Evolutionary conservation across 164 flowering plant genomes (phyloP).

Genomic region (Vitis labrusca): DNA sequence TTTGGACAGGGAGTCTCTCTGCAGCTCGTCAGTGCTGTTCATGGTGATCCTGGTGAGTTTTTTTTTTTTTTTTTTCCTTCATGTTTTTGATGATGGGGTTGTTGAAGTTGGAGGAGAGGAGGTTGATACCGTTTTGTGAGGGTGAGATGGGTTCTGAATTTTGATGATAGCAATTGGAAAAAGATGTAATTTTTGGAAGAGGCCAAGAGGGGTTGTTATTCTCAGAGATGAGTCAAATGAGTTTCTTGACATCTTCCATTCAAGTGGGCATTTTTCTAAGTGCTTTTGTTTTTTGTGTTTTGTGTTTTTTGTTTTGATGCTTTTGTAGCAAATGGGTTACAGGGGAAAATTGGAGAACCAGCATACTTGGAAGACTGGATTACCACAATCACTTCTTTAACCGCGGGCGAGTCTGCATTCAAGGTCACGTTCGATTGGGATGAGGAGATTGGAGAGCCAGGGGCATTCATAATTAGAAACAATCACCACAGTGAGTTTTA

Average conservation of each 20-base stretch:
- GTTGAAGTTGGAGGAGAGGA: too few species aligned
- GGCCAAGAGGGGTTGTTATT: too few species aligned
- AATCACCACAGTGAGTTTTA: too few species aligned
- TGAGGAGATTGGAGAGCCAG: constrained; percentile 47
- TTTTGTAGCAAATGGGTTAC: constrained; percentile 25
- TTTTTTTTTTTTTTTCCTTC: not conserved
- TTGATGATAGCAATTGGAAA: too few species aligned
- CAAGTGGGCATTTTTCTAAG: too few species aligned
- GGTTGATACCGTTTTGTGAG: too few species aligned
- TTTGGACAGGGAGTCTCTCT: constrained; percentile 20
- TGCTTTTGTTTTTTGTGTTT: too few species aligned
- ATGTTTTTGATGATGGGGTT: not conserved
- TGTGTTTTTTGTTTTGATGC: not conserved
- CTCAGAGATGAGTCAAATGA: too few species aligned
- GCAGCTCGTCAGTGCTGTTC: constrained; percentile 25
- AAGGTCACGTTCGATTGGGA: constrained; percentile 52
- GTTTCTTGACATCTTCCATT: too few species aligned
- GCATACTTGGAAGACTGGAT: constrained; percentile 44
- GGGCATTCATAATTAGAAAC: constrained; percentile 50
- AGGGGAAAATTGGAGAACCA: constrained; percentile 43
- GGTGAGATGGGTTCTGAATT: too few species aligned
- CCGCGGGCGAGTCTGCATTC: constrained; percentile 38
- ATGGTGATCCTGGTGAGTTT: constrained; percentile 11
- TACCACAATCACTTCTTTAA: constrained; percentile 15
- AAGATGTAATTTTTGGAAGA: too few species aligned